Conservation (phyloP, 176 grass and related monocot species). For the Zea luxurians region DNA sequence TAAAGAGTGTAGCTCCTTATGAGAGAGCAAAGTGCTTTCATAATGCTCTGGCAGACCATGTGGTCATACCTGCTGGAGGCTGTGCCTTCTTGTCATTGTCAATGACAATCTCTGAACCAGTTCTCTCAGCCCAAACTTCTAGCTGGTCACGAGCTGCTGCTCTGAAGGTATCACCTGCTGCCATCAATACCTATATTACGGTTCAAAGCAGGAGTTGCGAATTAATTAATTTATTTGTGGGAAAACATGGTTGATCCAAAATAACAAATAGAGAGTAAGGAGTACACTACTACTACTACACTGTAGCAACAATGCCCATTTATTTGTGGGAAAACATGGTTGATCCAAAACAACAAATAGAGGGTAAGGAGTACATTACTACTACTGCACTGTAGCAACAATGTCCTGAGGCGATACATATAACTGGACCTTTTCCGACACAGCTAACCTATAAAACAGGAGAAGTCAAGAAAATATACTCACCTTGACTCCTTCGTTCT, state of each 20-base stretch:
- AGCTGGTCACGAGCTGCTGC: slow-evolving; percentile 95
- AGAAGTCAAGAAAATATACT: slow-evolving; percentile 14
- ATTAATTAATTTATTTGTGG: slow-evolving; percentile 7
- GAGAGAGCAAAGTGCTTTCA: slow-evolving; percentile 24
- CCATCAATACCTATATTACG: slow-evolving; percentile 79
- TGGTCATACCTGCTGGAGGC: slow-evolving; percentile 61
- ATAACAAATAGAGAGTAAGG: neutral
- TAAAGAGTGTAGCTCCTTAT: neutral
- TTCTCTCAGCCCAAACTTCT: slow-evolving; percentile 95
- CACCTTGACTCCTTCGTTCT: slow-evolving; percentile 96
- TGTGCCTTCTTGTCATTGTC: slow-evolving; percentile 75
- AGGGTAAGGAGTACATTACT: neutral
- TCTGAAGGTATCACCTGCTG: slow-evolving; percentile 93
- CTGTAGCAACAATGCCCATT: neutral
- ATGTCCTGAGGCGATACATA: neutral
- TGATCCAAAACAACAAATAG: neutral
- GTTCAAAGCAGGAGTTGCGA: slow-evolving; percentile 28
- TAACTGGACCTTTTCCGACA: neutral
- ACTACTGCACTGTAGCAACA: neutral
- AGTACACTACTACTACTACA: neutral
- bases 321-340: neutral
- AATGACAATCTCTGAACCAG: slow-evolving; percentile 80
- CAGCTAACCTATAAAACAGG: slow-evolving; percentile 14
- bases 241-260: neutral
- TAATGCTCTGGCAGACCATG: slow-evolving; percentile 8